Conservation (phyloP, 140 eudicot genomes). For the Senecio squalidus region DNA sequence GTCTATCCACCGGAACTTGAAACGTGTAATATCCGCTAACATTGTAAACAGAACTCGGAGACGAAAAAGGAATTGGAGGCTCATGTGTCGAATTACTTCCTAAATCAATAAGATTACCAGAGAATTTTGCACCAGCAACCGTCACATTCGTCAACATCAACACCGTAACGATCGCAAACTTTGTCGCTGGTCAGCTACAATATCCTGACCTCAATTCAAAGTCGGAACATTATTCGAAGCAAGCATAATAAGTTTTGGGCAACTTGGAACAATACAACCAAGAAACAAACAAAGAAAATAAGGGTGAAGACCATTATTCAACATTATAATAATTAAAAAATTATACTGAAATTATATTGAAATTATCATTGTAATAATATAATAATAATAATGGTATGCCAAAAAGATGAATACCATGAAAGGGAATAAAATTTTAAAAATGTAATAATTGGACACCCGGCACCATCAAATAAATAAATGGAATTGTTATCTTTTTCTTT, state of each 20-base stretch:
- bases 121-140: conserved; percentile 9
- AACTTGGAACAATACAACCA: conserved; percentile 19
- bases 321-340: conserved; percentile 6
- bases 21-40: conserved; percentile 16
- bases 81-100: conserved; percentile 2
- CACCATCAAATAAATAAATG: not conserved
- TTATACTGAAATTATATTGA: no score
- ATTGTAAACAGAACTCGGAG: no score
- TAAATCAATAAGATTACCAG: conserved; percentile 18
- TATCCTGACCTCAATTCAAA: conserved; percentile 21
- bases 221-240: conserved; percentile 25
- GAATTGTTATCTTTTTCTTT: not conserved
- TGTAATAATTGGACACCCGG: no score
- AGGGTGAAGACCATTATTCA: conserved; percentile 28
- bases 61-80: no score
- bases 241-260: conserved; percentile 31
- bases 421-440: no score
- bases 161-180: conserved; percentile 31
- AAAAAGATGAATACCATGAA: conserved; percentile 29
- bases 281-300: conserved; percentile 28
- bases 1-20: conserved; percentile 22
- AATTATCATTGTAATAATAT: not conserved
- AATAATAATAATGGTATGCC: conserved; percentile 20
- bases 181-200: conserved; percentile 23
- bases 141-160: conserved; percentile 21